These are phyloP conservation scores for Lodderomyces elongisporus DNA, from an alignment of 1,139 yeast genomes.

Conservation along the genomic window DNA sequence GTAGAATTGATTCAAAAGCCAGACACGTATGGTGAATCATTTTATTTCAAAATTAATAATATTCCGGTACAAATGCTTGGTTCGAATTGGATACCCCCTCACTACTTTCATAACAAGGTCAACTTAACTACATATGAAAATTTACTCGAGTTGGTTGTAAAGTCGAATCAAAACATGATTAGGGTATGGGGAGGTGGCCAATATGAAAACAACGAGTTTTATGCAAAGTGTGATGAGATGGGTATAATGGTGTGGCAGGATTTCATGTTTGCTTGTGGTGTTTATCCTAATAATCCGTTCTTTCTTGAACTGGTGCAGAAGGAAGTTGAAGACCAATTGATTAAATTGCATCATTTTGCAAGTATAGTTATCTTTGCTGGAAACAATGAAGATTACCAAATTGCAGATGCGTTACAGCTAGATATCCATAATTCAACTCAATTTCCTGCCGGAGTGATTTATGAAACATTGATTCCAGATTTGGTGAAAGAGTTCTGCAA, in stretches of 20 bases:
- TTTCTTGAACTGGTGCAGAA: conserved; percentile 18
- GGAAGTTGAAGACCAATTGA: conserved; percentile 33
- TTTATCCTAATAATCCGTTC: conserved; percentile 33
- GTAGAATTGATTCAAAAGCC: conserved; percentile 35
- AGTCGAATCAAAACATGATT: conserved; percentile 41
- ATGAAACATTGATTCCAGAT: conserved; percentile 33
- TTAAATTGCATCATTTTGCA: conserved; percentile 32
- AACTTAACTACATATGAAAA: conserved; percentile 26
- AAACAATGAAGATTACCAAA: conserved; percentile 45
- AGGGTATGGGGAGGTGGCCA: conserved; percentile 50
- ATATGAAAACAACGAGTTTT: conserved; percentile 38
- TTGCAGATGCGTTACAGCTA: conserved; percentile 32
- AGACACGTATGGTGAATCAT: conserved; percentile 29
- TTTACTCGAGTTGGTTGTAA: conserved; percentile 28
- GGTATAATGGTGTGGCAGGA: conserved; percentile 49
- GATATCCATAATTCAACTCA: conserved; percentile 23
- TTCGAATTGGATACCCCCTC: conserved; percentile 47
- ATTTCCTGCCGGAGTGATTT: conserved; percentile 39
- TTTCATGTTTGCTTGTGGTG: conserved; percentile 51
- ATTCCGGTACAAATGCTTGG: conserved; percentile 35
- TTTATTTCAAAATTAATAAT: conserved; percentile 38
- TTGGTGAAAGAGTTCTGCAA: conserved; percentile 19
- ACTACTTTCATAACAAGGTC: conserved; percentile 30
- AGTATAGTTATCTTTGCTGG: conserved; percentile 34
- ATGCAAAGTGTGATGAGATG: conserved; percentile 36